Percentiles rank a stretch among this genome's conserved stretches.
These are phyloP conservation scores for Neopestalotiopsis clavispora DNA, from an alignment of 2,329 filamentous ascomycete species.

Conservation along the genomic window DNA sequence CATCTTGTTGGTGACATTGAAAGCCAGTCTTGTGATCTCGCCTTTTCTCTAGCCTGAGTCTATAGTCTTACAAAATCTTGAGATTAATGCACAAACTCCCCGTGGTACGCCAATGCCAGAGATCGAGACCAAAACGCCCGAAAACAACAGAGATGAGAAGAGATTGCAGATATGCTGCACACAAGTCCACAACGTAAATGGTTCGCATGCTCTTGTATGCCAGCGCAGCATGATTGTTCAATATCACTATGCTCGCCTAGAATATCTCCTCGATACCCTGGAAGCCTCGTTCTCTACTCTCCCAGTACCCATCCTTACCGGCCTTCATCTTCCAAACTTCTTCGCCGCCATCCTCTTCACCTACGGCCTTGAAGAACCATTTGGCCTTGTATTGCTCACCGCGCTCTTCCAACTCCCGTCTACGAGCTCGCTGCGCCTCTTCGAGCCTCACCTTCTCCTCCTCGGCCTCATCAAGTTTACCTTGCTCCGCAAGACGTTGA, in stretches of 20 bases:
- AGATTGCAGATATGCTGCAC: not conserved
- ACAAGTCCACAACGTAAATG: not conserved
- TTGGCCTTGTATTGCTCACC: constrained; percentile 75
- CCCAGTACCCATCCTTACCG: constrained; percentile 93
- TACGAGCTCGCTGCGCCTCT: constrained; percentile 78
- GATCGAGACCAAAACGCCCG: not conserved
- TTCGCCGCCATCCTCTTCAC: constrained; percentile 63
- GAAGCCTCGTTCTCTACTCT: constrained; percentile 69
- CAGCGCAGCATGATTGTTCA: not conserved
- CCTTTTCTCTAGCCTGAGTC: not conserved
- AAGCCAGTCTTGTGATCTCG: not conserved
- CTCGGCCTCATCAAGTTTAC: constrained; percentile 84
- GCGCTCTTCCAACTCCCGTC: constrained; percentile 75
- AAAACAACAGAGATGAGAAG: not conserved
- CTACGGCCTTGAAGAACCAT: constrained; percentile 82
- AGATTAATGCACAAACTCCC: no score
- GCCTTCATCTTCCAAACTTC: constrained; percentile 77
- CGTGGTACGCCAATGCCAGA: no score
- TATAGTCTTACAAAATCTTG: not conserved
- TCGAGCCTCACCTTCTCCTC: constrained; percentile 81
- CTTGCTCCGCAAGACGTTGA: constrained; percentile 82
- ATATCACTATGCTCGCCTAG: not conserved
- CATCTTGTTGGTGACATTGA: not conserved
- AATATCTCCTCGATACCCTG: constrained; percentile 53
- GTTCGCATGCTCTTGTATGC: not conserved